Evolutionary conservation across 1,284 basidiomycete genomes (phyloP).

Genomic region (Sporisorium exsertum): DNA sequence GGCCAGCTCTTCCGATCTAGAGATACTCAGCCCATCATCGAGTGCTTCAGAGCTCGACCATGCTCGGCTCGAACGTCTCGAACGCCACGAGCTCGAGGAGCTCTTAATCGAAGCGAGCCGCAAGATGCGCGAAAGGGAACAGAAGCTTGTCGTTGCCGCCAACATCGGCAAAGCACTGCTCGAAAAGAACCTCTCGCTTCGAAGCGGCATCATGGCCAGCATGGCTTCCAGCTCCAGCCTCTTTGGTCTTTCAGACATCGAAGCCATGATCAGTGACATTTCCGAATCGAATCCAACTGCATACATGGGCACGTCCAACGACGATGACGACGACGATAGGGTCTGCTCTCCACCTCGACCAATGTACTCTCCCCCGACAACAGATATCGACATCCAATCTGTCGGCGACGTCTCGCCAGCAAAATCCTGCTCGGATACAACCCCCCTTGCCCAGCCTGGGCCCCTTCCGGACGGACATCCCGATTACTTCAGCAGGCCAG

Average conservation of each 20-base stretch:
- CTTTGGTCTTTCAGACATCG: slow-evolving; percentile 34
- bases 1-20: background rate
- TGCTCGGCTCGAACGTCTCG: slow-evolving; percentile 47
- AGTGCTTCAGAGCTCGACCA: slow-evolving; percentile 36
- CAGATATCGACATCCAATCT: slow-evolving; percentile 33
- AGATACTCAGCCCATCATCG: slow-evolving; percentile 11
- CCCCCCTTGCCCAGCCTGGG: slow-evolving; percentile 23
- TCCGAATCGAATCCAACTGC: background rate
- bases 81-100: slow-evolving; percentile 57
- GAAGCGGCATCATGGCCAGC: slow-evolving; percentile 51
- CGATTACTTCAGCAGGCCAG: slow-evolving; percentile 36
- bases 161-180: slow-evolving; percentile 62
- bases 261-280: slow-evolving; percentile 35
- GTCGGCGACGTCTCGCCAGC: slow-evolving; percentile 24
- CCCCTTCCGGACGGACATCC: slow-evolving; percentile 4
- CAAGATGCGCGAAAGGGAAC: slow-evolving; percentile 59
- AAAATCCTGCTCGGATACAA: slow-evolving; percentile 23
- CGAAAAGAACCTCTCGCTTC: slow-evolving; percentile 61
- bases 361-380: slow-evolving; percentile 54
- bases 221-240: slow-evolving; percentile 44
- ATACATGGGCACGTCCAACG: background rate
- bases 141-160: slow-evolving; percentile 60
- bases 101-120: slow-evolving; percentile 56
- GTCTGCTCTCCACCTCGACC: slow-evolving; percentile 7
- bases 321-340: background rate